A percentile compares a stretch with the other conserved stretches of the same genome.
Evolutionary conservation across 2,329 filamentous ascomycete species (phyloP).

Genomic region (Aspergillus vadensis): DNA sequence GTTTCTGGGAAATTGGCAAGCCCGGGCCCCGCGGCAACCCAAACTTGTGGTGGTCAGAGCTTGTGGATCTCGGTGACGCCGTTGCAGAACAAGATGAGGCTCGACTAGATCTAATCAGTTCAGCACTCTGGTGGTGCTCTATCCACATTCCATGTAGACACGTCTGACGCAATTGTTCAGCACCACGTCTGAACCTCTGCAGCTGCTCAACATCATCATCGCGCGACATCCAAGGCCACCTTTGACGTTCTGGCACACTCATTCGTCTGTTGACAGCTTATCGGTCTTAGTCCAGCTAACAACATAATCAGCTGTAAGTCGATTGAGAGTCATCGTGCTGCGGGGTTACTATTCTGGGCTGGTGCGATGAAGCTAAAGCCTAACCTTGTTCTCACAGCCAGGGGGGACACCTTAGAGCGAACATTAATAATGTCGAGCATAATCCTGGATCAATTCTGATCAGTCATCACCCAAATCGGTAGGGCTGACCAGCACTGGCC

Average conservation of each 20-base stretch:
- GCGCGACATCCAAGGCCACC: background rate
- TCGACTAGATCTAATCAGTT: background rate
- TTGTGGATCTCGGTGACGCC: slow-evolving; percentile 15
- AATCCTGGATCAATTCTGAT: background rate
- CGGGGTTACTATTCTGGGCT: slow-evolving; percentile 9
- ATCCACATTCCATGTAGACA: background rate
- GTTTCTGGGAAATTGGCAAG: slow-evolving; percentile 13
- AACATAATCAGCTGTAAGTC: background rate
- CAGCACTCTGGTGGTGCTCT: background rate
- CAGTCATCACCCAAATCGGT: background rate
- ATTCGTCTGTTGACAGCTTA: background rate
- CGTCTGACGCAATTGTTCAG: background rate
- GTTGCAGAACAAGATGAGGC: background rate
- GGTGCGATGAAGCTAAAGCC: slow-evolving; percentile 8
- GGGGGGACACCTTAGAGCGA: background rate
- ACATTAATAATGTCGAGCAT: background rate
- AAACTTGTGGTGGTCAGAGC: slow-evolving; percentile 18
- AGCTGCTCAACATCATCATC: background rate
- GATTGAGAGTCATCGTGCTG: background rate
- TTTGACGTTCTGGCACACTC: too few species aligned
- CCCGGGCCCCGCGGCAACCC: slow-evolving; percentile 4
- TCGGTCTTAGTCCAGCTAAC: background rate
- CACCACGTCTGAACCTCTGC: background rate
- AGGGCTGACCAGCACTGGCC: background rate
- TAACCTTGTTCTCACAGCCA: background rate